These are phyloP conservation scores for Adansonia gregorii DNA, from an alignment of 441 rosid genomes.

Conservation along the genomic window DNA sequence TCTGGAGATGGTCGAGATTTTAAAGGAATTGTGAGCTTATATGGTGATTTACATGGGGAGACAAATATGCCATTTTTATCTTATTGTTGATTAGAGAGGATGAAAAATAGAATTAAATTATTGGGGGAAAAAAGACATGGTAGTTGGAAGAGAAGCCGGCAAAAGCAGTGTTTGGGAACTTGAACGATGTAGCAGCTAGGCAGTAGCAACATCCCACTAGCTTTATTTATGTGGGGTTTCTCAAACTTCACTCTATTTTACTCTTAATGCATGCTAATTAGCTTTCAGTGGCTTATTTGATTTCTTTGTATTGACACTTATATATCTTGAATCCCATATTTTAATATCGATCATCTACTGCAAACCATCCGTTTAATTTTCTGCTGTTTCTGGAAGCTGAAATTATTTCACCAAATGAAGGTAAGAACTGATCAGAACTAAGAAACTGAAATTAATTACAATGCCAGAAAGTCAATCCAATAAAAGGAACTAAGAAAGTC, in stretches of 20 bases:
- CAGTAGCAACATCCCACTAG: not conserved
- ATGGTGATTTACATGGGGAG: not conserved
- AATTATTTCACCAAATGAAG: conserved; percentile 33
- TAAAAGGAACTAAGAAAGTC: conserved; percentile 13
- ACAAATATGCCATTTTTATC: not conserved
- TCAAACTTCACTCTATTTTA: conserved; percentile 28
- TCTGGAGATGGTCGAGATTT: not conserved
- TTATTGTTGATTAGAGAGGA: not conserved
- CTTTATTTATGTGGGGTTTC: conserved; percentile 32
- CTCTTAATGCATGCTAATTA: conserved; percentile 6
- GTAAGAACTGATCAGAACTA: conserved; percentile 20
- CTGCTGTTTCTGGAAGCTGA: not conserved
- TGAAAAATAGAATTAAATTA: not conserved
- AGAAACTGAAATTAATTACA: not conserved
- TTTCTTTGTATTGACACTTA: not conserved
- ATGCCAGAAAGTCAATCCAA: not conserved
- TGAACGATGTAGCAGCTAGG: conserved; percentile 39
- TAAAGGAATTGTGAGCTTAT: not conserved
- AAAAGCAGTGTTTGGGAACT: conserved; percentile 52
- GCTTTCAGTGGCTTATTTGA: conserved; percentile 28
- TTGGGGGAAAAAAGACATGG: not conserved
- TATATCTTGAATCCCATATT: not conserved
- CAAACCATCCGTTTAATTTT: not conserved
- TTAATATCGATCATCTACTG: not conserved
- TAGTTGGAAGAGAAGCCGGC: conserved; percentile 11